Evolutionary conservation across 2,329 filamentous ascomycete genomes (phyloP).

Genomic region (Aulographum hederae): DNA sequence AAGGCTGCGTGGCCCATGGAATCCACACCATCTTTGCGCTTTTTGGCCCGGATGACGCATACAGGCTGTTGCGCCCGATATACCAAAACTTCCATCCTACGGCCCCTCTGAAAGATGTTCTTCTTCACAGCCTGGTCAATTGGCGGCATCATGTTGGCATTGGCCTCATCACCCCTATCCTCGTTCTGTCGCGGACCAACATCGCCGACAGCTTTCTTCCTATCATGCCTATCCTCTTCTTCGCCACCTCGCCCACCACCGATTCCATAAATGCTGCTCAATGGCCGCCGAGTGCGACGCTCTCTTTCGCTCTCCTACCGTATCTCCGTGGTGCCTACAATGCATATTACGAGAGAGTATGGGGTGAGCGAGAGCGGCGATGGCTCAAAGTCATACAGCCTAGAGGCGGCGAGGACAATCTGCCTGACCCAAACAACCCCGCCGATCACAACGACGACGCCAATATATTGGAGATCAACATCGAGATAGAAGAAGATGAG

Average conservation of each 20-base stretch:
- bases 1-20: constrained; percentile 35
- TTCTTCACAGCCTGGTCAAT: too few relatives aligned
- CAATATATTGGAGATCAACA: constrained; percentile 27
- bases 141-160: constrained; percentile 40
- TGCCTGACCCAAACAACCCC: constrained; percentile 11
- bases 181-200: constrained; percentile 49
- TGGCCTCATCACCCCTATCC: constrained; percentile 46
- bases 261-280: constrained; percentile 22
- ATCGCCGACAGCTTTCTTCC: constrained; percentile 46
- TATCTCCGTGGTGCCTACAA: constrained; percentile 48
- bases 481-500: constrained; percentile 24
- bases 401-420: constrained; percentile 22
- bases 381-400: constrained; percentile 48
- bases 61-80: constrained; percentile 30
- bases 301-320: constrained; percentile 47
- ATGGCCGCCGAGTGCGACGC: constrained; percentile 48
- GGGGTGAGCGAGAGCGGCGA: constrained; percentile 36
- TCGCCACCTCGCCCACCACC: constrained; percentile 32
- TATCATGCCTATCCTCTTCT: constrained; percentile 43
- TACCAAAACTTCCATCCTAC: constrained; percentile 10
- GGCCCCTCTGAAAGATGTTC: too few relatives aligned
- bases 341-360: constrained; percentile 39
- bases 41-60: constrained; percentile 44
- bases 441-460: constrained; percentile 14
- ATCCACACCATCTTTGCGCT: constrained; percentile 45